Evolutionary conservation across 2,329 filamentous ascomycete genomes (phyloP), one percentile per base, ranked within the genome.

Genomic region (Pseudogymnoascus sp.): DNA sequence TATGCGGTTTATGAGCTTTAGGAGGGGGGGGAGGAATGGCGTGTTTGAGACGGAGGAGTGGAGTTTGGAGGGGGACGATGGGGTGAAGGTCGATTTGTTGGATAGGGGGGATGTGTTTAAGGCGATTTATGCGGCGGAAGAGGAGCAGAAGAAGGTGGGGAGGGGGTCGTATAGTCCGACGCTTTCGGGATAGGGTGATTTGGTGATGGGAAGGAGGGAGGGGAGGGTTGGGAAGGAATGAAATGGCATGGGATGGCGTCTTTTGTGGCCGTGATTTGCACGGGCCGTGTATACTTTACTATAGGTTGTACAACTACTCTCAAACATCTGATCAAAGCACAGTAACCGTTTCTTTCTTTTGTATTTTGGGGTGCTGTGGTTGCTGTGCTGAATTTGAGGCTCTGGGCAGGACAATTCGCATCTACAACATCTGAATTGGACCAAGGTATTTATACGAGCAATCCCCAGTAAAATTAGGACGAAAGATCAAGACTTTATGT

Each of bases 21-120:
- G 95, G 72, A 86, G 83, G 68, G 83, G 84, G 60, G 83, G 84
- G 68, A 84, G 84, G 75, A 61, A 61, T 69, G 80, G 79, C 38
- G 76, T 84, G 80, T 97, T 96, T 76, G 87, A 91, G 78, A 99
- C 95, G 37, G 84, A 88, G 63, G 90, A 93, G 79, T 99, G 93
- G 93, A 95, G 88, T 72, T 78, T 99, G 70, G 85, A 88, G 74
- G 86, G 84, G 66, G 79, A 79, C 60, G 84, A 88, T 67, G 82
- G 83, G 42, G 68, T 67, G 46, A 80, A 76, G 73, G 76, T 97
- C 68, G 88, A 96, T 72, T 76, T 99, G 74, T 80, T 97, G 66
- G 86, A 90, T 69, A 85, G 82, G 3, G 79, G 77, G 64, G 81
- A 95, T 79, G 89, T 90, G 43, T 92, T 95, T 73, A 77, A 74